These are phyloP conservation scores for Oryza glumipatula DNA, from an alignment of 176 grass and related monocot species.

Conservation along the genomic window DNA sequence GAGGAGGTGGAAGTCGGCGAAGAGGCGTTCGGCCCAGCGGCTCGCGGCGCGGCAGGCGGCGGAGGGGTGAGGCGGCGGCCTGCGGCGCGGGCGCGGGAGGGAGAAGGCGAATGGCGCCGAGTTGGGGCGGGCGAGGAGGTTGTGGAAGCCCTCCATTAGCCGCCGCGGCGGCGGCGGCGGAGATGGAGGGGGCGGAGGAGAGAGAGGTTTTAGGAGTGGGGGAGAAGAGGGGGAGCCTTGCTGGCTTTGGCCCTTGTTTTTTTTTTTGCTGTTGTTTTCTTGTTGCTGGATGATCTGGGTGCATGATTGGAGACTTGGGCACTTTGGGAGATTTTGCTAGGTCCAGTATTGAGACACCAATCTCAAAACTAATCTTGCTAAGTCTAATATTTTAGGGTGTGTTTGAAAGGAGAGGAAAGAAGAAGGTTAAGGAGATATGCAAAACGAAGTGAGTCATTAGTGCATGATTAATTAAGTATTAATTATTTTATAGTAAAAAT, in stretches of 20 bases:
- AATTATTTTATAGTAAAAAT: no score
- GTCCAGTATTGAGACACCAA: no score
- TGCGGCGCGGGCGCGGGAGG: not conserved
- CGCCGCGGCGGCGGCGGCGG: not conserved
- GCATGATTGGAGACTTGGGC: no score
- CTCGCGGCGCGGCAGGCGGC: constrained; percentile 69
- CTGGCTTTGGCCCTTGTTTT: not conserved
- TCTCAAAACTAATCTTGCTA: no score
- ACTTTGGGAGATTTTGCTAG: no score
- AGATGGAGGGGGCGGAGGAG: not conserved
- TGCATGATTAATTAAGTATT: no score
- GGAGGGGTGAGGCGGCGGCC: not conserved
- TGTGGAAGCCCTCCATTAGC: constrained; percentile 60
- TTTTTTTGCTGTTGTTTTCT: not conserved
- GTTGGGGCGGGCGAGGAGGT: constrained; percentile 51
- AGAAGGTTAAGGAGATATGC: no score
- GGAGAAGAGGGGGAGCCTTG: not conserved
- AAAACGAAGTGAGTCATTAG: no score
- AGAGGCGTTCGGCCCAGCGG: constrained; percentile 92
- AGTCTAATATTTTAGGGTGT: no score
- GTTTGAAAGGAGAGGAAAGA: no score
- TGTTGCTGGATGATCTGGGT: not conserved
- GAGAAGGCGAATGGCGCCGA: constrained; percentile 45
- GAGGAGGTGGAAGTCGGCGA: constrained; percentile 84
- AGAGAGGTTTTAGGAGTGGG: constrained; percentile 2